These are phyloP conservation scores for Phaffia tasmanica DNA, from an alignment of 768 basidiomycete genomes.

Conservation along the genomic window DNA sequence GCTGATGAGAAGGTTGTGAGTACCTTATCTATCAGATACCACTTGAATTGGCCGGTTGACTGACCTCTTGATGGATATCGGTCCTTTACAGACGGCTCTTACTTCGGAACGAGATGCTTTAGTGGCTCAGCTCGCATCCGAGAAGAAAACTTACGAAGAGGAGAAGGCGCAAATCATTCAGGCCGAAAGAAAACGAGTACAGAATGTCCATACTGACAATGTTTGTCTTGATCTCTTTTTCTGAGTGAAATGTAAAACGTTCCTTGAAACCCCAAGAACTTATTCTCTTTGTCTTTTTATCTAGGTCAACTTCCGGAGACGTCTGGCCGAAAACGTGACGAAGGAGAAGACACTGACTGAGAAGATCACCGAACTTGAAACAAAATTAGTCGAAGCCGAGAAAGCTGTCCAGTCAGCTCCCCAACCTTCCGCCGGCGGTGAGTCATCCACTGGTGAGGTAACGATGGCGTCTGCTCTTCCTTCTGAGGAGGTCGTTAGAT, in stretches of 20 bases:
- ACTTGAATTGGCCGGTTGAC: neutral
- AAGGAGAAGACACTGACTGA: neutral
- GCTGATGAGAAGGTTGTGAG: constrained; percentile 6
- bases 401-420: neutral
- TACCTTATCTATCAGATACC: neutral
- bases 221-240: neutral
- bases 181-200: constrained; percentile 4
- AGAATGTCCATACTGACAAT: constrained; percentile 17
- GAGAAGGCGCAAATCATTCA: neutral
- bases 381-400: constrained; percentile 11
- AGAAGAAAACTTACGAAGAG: neutral
- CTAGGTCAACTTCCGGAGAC: too few relatives aligned
- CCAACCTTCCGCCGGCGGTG: neutral
- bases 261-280: too few relatives aligned
- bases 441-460: neutral
- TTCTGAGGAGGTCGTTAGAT: constrained; percentile 12
- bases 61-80: neutral
- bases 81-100: neutral
- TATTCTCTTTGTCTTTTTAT: too few relatives aligned
- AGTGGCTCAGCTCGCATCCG: neutral
- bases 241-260: too few relatives aligned
- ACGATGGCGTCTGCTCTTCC: neutral
- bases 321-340: neutral
- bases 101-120: neutral
- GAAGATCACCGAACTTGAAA: constrained; percentile 2